Percentiles rank a stretch among this genome's conserved stretches.
Evolutionary conservation across 768 basidiomycete species (phyloP).

Genomic region (Podaxis pistillaris): DNA sequence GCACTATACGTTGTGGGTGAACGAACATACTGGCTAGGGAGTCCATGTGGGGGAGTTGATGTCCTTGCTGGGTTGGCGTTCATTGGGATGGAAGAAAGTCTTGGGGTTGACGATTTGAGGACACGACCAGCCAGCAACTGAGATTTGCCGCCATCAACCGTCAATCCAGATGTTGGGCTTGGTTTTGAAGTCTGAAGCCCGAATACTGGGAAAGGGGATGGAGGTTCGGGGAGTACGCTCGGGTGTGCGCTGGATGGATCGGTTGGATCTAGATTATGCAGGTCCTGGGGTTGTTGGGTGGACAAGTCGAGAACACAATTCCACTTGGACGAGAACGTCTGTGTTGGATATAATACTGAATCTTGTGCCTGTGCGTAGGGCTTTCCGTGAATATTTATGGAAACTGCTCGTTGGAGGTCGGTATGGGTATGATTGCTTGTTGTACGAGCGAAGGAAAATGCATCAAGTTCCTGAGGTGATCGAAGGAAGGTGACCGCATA

Average conservation of each 20-base stretch:
- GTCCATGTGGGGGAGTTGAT: neutral
- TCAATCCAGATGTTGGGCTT: neutral
- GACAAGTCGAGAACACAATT: slow-evolving; percentile 85
- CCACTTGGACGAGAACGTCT: slow-evolving; percentile 82
- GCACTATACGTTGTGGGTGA: slow-evolving; percentile 58
- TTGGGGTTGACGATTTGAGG: slow-evolving; percentile 3
- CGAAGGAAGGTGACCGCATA: slow-evolving; percentile 85
- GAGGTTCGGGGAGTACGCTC: slow-evolving; percentile 66
- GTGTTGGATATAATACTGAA: slow-evolving; percentile 55
- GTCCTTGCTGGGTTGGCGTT: slow-evolving; percentile 18
- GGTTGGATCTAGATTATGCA: slow-evolving; percentile 29
- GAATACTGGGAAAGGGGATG: slow-evolving; percentile 72
- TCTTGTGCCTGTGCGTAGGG: slow-evolving; percentile 46
- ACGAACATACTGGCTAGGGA: slow-evolving; percentile 33
- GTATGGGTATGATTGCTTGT: slow-evolving; percentile 23
- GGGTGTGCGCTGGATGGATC: slow-evolving; percentile 31
- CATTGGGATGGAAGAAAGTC: slow-evolving; percentile 17
- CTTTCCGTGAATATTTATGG: slow-evolving; percentile 75
- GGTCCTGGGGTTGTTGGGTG: slow-evolving; percentile 30
- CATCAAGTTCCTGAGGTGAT: slow-evolving; percentile 56
- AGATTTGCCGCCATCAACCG: neutral
- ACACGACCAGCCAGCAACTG: slow-evolving; percentile 8
- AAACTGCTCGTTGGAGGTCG: slow-evolving; percentile 72
- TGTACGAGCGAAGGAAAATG: slow-evolving; percentile 33
- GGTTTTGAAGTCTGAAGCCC: slow-evolving; percentile 20